A percentile compares a stretch with the other conserved stretches of the same genome.
Conservation (phyloP, 2,329 filamentous ascomycete genomes). For the Beauveria asiatica region DNA sequence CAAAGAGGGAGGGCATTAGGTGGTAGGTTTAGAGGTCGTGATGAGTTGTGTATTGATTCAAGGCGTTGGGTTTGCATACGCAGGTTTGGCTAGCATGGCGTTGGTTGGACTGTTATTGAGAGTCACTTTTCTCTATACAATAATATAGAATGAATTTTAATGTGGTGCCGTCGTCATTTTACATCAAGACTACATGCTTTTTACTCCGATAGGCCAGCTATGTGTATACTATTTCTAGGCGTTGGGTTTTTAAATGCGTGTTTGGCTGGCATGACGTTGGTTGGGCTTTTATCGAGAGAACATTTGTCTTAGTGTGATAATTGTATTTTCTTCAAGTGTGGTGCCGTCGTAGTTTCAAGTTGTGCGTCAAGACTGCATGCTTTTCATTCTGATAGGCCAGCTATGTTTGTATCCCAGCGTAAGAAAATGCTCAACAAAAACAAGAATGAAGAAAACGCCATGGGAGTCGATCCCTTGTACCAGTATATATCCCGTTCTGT, state of each 20-base stretch:
- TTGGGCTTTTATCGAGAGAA: no score
- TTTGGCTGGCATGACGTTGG: no score
- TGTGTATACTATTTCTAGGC: no score
- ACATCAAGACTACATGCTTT: no score
- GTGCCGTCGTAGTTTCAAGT: neutral
- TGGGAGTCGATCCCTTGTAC: constrained; percentile 15
- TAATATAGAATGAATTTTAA: neutral
- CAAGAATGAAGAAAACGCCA: constrained; percentile 15
- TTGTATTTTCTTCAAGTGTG: neutral
- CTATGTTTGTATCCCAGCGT: neutral
- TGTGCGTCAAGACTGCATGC: neutral
- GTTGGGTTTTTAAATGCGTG: no score
- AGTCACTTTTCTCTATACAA: neutral
- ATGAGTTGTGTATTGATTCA: neutral
- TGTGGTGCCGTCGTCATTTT: neutral
- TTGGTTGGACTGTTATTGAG: neutral
- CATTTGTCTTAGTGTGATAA: no score
- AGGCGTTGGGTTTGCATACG: neutral
- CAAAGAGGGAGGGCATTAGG: neutral
- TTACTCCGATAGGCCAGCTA: no score
- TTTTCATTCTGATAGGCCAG: constrained; percentile 4
- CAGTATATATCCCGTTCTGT: constrained; percentile 14
- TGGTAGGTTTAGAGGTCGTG: neutral
- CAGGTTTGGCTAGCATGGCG: neutral
- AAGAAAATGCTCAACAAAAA: neutral